Evolutionary conservation across 75 land plant genomes (phyloP), one percentile per base, ranked within the genome.

Genomic region (Pinus taeda): DNA sequence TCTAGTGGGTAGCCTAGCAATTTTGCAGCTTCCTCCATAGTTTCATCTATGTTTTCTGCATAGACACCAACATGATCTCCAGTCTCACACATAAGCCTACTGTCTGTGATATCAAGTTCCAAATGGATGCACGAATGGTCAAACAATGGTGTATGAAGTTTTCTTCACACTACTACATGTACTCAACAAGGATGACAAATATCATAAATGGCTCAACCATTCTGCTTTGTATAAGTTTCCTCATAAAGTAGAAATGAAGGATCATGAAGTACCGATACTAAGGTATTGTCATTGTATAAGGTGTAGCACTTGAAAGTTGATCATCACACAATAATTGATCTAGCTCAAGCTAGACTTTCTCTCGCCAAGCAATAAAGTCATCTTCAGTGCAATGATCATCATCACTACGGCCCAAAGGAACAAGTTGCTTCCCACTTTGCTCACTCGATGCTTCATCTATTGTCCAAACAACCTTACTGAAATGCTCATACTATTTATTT

Each of bases 121-220:
- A 96, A 74, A 86, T 96, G 99, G 13, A 85, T 93, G 90, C 99
- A 96, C 14, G 99, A 92, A 12, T 97, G 76, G n/a, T 93, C 97
- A 57, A 97, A 96, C 30, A 81, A 80, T 58, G 89, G 84, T 1
- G 84, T 87, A 71, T 96, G 99, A 73, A 96, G 94, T 83, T 96
- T 97, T 66, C 77, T 84, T 53, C 74, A 71, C 18, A 90, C 86
- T 61, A 90, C 91, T 45, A 96, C 95, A 77, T 89, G 90, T 22
- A 83, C 90, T 77, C 93, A 90, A 89, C 99, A 93, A 24, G 99
- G 93, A 83, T 92, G 93, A 14, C 86, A 90, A 57, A 78, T 81
- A 79, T 96, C 99, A 82, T 76, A 80, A 22, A 80, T 53, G 49
- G 83, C 84, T 85, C 83, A 80, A 14, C 96, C 99, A 83, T 90